Conservation (phyloP, 352 stramenopile species). For the Aphanomyces stellatus region DNA sequence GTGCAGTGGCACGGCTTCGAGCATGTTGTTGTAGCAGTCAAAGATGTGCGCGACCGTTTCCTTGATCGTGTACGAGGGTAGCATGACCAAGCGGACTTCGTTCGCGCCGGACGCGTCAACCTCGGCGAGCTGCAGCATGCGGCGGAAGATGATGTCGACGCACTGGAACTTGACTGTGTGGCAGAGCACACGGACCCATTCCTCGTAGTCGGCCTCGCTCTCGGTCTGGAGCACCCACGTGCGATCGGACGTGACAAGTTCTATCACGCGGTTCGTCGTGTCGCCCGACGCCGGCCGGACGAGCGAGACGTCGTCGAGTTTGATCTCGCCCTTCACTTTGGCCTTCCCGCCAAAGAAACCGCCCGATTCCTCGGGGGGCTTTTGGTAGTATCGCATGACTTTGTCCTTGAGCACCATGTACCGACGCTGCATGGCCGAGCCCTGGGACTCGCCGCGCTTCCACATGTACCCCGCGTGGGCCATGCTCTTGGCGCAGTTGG, state of each 20-base stretch:
- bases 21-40: slow-evolving; percentile 73
- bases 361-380: slow-evolving; percentile 63
- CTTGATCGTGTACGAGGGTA: slow-evolving; percentile 63
- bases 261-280: slow-evolving; percentile 53
- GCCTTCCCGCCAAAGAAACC: slow-evolving; percentile 33
- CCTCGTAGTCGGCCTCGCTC: slow-evolving; percentile 60
- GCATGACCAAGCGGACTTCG: slow-evolving; percentile 78
- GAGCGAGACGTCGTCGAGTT: slow-evolving; percentile 72
- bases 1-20: slow-evolving; percentile 62
- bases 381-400: slow-evolving; percentile 76
- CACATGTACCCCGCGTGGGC: slow-evolving; percentile 61
- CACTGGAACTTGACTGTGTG: slow-evolving; percentile 70
- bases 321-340: slow-evolving; percentile 60
- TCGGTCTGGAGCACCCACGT: slow-evolving; percentile 73
- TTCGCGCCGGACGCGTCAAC: slow-evolving; percentile 73
- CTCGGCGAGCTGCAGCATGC: slow-evolving; percentile 78
- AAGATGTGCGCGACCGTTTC: slow-evolving; percentile 85
- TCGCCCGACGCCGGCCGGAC: slow-evolving; percentile 49
- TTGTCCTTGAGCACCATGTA: slow-evolving; percentile 79
- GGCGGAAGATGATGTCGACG: slow-evolving; percentile 66
- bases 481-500: slow-evolving; percentile 19
- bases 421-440: slow-evolving; percentile 55
- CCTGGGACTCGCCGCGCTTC: slow-evolving; percentile 75
- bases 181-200: slow-evolving; percentile 72
- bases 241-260: slow-evolving; percentile 62